Base-by-base conservation (phyloP, 345 rosid genomes). In the Salix suchowensis region DNA sequence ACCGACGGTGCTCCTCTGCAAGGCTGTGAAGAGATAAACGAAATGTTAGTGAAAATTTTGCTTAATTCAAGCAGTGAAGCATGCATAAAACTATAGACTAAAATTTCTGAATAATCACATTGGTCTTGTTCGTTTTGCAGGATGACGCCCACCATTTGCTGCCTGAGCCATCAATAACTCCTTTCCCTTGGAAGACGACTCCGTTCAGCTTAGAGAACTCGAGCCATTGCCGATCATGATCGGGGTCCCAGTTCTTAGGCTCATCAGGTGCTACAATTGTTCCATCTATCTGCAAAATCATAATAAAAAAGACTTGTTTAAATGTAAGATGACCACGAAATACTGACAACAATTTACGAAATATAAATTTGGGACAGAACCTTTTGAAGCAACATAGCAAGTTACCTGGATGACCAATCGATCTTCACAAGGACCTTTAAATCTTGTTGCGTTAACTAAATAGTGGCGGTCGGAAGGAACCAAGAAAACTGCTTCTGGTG, bases 91-190 rank as follows among this genome's bases (percentile, higher is more conserved):
- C 44, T 76, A 54, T 55, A 39, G 74, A 76, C 85, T 91, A 86
- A 7, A 11, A 68, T 11, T 16, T 42, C 42, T 37, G 18, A 67
- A 76, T 66, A 75, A 61, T 76, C 90, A 94, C 98, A 78, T 92
- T 94, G 64, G 96, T 11, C 54, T 62, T 73, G 28, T 96, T 94
- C 91, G 84, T 94, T 85, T 94, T 94, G 95, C 99, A 96, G 61
- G 99, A 96, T 39, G 97, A 81, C 71, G 90, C 92, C 99, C 99
- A 96, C 99, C 99, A 96, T 85, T 94, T 91, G 82, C 97, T 88
- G 68, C 99, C 99, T 15, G 98, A 96, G 34, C 97, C 99, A 81
- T 96, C 97, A 81, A 96, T 91, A 60, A 94, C 86, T 76, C 99
- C 99, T 74, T 81, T 81, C 37, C 98, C 98, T 82, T 90, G 97